Percentiles rank a stretch among this genome's conserved stretches.
These are phyloP conservation scores for Puccinellia tenuiflora DNA, from an alignment of 176 grass and related monocot genomes.

Conservation along the genomic window DNA sequence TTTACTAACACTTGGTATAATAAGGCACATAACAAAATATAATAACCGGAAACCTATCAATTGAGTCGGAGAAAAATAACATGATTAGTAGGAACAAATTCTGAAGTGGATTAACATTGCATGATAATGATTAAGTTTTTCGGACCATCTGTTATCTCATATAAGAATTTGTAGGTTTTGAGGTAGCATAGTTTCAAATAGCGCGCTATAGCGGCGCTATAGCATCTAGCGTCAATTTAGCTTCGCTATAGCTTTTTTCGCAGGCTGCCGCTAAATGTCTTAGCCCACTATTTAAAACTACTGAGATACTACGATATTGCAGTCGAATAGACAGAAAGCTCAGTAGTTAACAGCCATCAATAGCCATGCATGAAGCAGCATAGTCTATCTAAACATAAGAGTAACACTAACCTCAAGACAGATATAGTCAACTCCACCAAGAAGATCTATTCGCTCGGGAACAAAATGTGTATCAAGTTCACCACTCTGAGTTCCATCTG, in stretches of 20 bases:
- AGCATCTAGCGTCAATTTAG: too few species aligned
- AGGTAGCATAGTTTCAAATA: too few species aligned
- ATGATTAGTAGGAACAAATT: neutral
- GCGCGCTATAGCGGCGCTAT: too few species aligned
- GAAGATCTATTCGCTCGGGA: constrained; percentile 62
- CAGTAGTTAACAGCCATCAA: constrained; percentile 16
- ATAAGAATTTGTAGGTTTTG: neutral
- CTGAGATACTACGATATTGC: neutral
- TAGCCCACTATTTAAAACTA: too few species aligned
- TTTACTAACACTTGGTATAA: constrained; percentile 10
- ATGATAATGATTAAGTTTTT: neutral
- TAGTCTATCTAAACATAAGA: neutral
- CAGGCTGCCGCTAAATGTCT: too few species aligned
- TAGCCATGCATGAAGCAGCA: constrained; percentile 3
- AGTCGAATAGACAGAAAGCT: constrained; percentile 15
- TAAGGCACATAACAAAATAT: neutral
- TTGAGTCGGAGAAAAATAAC: constrained; percentile 11
- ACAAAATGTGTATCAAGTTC: constrained; percentile 50
- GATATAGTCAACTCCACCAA: constrained; percentile 94
- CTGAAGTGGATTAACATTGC: neutral
- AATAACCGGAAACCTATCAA: neutral
- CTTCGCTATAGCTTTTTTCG: too few species aligned
- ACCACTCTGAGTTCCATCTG: constrained; percentile 54
- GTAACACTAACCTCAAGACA: constrained; percentile 74
- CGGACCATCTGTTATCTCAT: neutral